phyloP scores from a whole-genome alignment of 2,329 filamentous ascomycete species.

The Penicillium griseofulvum region DNA sequence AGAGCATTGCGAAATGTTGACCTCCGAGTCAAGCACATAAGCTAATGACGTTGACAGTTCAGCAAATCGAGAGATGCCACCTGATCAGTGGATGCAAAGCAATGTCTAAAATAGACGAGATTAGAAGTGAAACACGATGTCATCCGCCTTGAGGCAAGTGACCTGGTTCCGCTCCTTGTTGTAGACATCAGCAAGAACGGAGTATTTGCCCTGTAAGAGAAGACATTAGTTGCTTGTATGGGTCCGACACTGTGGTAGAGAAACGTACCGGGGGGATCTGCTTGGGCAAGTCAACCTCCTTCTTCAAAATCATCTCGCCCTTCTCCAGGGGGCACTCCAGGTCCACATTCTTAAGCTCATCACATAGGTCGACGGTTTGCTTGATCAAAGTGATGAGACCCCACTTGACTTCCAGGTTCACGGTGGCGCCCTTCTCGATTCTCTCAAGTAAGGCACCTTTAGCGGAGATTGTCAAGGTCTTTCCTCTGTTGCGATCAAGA shows the following conservation, averaged over 20 bases:
- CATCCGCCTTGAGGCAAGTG: constrained; percentile 75
- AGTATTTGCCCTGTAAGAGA: constrained; percentile 74
- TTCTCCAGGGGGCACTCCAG: constrained; percentile 83
- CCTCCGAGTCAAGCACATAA: constrained; percentile 1
- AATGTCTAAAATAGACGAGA: constrained; percentile 1
- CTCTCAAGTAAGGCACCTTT: constrained; percentile 69
- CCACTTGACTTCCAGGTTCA: constrained; percentile 85
- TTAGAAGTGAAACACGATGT: constrained; percentile 33
- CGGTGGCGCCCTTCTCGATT: constrained; percentile 75
- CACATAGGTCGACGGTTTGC: constrained; percentile 79
- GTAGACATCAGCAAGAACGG: constrained; percentile 80
- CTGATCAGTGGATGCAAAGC: constrained; percentile 16
- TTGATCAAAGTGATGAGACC: constrained; percentile 86
- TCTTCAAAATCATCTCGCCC: constrained; percentile 69
- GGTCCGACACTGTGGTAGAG: not conserved
- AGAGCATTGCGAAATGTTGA: constrained; percentile 6
- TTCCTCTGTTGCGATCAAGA: constrained; percentile 58
- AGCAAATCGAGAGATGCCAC: constrained; percentile 12
- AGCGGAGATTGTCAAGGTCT: constrained; percentile 74
- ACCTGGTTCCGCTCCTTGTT: constrained; percentile 70
- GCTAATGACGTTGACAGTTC: not conserved
- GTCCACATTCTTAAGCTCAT: constrained; percentile 84
- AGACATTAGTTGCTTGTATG: constrained; percentile 7
- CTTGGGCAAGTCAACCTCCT: constrained; percentile 78
- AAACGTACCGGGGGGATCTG: constrained; percentile 81